These are phyloP conservation scores for Alnus glutinosa DNA, from an alignment of 306 rosid genomes.

Conservation along the genomic window DNA sequence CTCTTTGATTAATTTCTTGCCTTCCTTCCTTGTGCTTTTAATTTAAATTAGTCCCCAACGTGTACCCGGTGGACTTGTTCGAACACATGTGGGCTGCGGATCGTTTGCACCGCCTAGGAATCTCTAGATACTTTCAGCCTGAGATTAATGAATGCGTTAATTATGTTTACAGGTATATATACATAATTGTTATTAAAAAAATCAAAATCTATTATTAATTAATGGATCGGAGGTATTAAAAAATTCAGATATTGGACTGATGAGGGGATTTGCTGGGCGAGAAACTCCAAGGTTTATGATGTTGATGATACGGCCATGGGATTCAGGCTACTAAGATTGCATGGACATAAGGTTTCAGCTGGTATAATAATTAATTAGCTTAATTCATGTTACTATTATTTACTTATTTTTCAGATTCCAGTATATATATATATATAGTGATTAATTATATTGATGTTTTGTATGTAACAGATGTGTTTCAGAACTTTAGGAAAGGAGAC, in stretches of 20 bases:
- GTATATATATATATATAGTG: no score
- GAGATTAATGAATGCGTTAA: constrained; percentile 61
- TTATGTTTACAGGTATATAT: constrained; percentile 61
- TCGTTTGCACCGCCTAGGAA: constrained; percentile 81
- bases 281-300: constrained; percentile 67
- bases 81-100: constrained; percentile 84
- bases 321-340: constrained; percentile 68
- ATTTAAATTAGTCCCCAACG: constrained; percentile 62
- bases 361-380: constrained; percentile 23
- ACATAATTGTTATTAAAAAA: background rate
- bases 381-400: background rate
- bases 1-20: background rate
- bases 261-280: constrained; percentile 88
- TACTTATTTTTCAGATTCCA: background rate
- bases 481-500: constrained; percentile 66
- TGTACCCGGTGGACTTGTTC: constrained; percentile 83
- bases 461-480: constrained; percentile 63
- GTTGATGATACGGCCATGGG: constrained; percentile 93
- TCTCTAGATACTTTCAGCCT: constrained; percentile 59
- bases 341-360: constrained; percentile 65
- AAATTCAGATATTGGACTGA: constrained; percentile 66
- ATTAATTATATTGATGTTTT: background rate
- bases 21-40: background rate
- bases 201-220: background rate
- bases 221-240: background rate